Base-by-base conservation (phyloP, 768 basidiomycete genomes). In the Tulasnella sp. region DNA sequence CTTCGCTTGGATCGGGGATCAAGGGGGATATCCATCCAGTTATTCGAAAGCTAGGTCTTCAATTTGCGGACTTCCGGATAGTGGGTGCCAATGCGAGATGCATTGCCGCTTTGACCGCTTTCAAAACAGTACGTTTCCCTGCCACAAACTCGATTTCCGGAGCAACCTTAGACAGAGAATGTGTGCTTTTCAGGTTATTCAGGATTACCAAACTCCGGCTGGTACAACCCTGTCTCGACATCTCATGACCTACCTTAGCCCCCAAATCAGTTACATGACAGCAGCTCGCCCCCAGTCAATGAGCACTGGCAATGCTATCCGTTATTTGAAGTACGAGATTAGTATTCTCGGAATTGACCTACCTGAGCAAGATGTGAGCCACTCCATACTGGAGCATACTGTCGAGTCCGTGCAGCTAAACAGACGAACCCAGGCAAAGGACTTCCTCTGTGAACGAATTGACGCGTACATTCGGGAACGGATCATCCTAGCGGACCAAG, bases 51-150 rank as follows among this genome's bases (percentile, higher is more conserved):
- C 90, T 98, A 11, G 96, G 94, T 13, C 86, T 98, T 40, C 90
- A 96, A 80, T 97, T 98, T 85, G 90, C 94, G 10, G 91, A 93
- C 81, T 98, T 99, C 86, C 91, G 91, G 83, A 92, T 99, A 80
- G 91, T 92, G 72, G 98, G 98, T 10, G 93, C 96, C 18, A 99
- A 99, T 84, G 97, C 98, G 7, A 88, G 98, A 79, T 96, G 95
- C 82, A 96, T 98, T 69, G 95, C 95, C 5, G 95, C 94, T 80
- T 86, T 99, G 80, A 90, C 90, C 48, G 93, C 93, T 9, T 96
- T 99, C 86, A 95, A 97, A 85, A 92, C 91, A 74, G 97, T 98
- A 82, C 42, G 91, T 83, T 48, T 20, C 46, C 73, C 16, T 6
- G 77, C 69, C 39, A 18, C 6, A 32, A n/a, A 39, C 51, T 29